Evolutionary conservation across 2,329 filamentous ascomycete species (phyloP).

Genomic region (Akanthomyces muscarius): DNA sequence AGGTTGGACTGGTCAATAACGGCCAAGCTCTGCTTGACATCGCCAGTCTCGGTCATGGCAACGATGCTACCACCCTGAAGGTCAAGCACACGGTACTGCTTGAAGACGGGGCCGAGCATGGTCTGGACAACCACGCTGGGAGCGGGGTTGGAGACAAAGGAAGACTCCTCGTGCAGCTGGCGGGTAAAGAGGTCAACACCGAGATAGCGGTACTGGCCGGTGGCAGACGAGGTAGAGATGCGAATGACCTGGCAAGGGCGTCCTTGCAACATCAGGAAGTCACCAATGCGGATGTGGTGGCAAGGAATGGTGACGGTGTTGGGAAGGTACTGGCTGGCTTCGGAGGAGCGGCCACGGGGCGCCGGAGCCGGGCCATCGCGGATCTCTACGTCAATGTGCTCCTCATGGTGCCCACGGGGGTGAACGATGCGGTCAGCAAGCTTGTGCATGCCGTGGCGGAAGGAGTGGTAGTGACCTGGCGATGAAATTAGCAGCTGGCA

Average conservation of each 20-base stretch:
- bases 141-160: slow-evolving; percentile 93
- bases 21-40: slow-evolving; percentile 92
- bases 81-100: slow-evolving; percentile 99
- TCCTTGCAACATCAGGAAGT: slow-evolving; percentile 97
- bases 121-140: slow-evolving; percentile 98
- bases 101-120: slow-evolving; percentile 99
- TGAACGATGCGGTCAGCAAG: slow-evolving; percentile 53
- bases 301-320: slow-evolving; percentile 97
- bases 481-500: neutral
- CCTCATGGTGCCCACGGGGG: slow-evolving; percentile 45
- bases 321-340: slow-evolving; percentile 42
- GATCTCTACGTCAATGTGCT: slow-evolving; percentile 47
- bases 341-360: slow-evolving; percentile 27
- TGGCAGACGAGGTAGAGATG: slow-evolving; percentile 96
- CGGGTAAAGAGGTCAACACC: slow-evolving; percentile 99
- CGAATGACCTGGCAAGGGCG: slow-evolving; percentile 99
- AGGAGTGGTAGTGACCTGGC: slow-evolving; percentile 55
- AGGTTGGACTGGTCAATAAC: slow-evolving; percentile 95
- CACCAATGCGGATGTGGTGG: slow-evolving; percentile 99
- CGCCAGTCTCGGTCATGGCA: slow-evolving; percentile 97
- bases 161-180: slow-evolving; percentile 98
- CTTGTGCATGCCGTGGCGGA: slow-evolving; percentile 54
- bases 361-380: slow-evolving; percentile 30
- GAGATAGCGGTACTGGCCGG: slow-evolving; percentile 98
- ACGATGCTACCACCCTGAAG: slow-evolving; percentile 82